Base-by-base conservation (phyloP, 2,329 filamentous ascomycete genomes). In the Calonectria hongkongensis region DNA sequence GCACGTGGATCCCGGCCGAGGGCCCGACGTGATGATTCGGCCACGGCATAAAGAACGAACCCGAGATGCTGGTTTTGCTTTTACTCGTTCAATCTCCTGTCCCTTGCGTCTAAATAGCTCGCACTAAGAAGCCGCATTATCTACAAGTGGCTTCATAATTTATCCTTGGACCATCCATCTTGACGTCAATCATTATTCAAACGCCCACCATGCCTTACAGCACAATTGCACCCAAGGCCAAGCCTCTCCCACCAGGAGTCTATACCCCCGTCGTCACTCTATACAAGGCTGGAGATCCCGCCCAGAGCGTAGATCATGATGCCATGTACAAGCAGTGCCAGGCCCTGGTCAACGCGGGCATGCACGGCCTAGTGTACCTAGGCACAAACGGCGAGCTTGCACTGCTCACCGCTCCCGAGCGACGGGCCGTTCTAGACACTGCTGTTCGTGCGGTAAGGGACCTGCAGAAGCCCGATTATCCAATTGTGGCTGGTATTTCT, bases 321-420 rank as follows among this genome's bases (percentile, higher is more conserved):
- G 86, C 86, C 16, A 87, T 86, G 75, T 84, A 86, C 76, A 84
- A 82, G 50, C 85, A 86, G 70, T 86, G 84, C 66, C 81, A 82
- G 43, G 79, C 84, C 68, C 76, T 88, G 2, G 83, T 87, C 39
- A 83, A 82, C 45, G 83, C 83, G 2, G 87, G 86, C 7, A 83
- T 87, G 77, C 84, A 86, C 50, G 85, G 87, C 1, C 84, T 88
- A 0, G 86, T 88, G 1, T 84, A 87, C 28, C 82, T 85, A 3
- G 87, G 86, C 21, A 88, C 87, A 6, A 88, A 86, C 54, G 87
- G 85, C 39, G 87, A 88, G 71, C 82, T 86, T 12, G 85, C 84
- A 1, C 80, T 88, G 0, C 81, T 88, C 1, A 84, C 82, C 0
- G 74, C 81, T 3, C 81, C 82, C 18, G 86, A 87, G 78, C 83